phyloP scores from a whole-genome alignment of 2,329 filamentous ascomycete species.

The Magnaporthiopsis poae region DNA sequence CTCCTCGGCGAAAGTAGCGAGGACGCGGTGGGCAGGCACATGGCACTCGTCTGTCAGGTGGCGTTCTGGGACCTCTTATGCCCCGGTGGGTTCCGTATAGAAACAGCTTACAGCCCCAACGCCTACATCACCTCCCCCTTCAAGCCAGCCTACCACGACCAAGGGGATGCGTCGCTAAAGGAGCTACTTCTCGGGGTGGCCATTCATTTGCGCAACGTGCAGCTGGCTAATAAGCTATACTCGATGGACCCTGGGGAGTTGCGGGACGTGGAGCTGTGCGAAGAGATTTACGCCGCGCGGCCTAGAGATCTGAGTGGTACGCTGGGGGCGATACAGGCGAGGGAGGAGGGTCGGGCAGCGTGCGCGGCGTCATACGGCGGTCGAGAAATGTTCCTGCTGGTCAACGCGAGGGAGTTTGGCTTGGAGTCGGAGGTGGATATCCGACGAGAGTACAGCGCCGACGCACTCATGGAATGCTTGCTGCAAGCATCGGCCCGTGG shows the following conservation, averaged over 20 bases:
- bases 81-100: background rate
- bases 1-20: background rate
- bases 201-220: background rate
- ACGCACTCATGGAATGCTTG: background rate
- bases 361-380: background rate
- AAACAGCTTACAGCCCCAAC: background rate
- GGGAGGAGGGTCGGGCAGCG: too few relatives aligned
- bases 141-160: too few relatives aligned
- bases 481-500: background rate
- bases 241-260: background rate
- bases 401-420: background rate
- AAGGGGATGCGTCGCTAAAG: background rate
- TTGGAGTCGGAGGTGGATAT: background rate
- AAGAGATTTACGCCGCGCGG: too few relatives aligned
- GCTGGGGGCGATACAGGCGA: too few relatives aligned
- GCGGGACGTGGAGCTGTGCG: background rate
- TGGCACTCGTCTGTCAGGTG: background rate
- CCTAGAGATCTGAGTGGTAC: background rate
- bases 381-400: background rate
- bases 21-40: background rate
- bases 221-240: background rate
- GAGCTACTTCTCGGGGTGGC: background rate
- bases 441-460: background rate
- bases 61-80: conserved; percentile 3
- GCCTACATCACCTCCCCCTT: background rate